A percentile compares a stretch with the other conserved stretches of the same genome.
These are phyloP conservation scores for Puccinellia tenuiflora DNA, from an alignment of 176 grass and related monocot genomes.

Conservation along the genomic window DNA sequence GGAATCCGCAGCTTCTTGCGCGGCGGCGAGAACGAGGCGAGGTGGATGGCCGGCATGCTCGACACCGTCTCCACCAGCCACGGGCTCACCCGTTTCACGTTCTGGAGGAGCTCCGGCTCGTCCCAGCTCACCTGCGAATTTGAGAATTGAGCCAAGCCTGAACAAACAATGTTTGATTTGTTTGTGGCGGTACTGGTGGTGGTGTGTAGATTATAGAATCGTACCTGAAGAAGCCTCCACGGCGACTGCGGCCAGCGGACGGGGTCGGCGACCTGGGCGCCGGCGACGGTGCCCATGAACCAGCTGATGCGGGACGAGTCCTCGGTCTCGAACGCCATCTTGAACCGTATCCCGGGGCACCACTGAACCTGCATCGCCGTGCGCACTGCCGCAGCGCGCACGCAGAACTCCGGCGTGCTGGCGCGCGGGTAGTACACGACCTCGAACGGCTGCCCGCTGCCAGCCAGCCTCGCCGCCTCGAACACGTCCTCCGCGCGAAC, in stretches of 20 bases:
- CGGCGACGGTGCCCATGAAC: constrained; percentile 91
- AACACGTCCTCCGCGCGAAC: constrained; percentile 49
- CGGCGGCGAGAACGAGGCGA: constrained; percentile 56
- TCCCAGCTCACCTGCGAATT: constrained; percentile 80
- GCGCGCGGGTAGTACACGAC: constrained; percentile 81
- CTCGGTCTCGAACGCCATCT: constrained; percentile 97
- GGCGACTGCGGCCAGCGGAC: constrained; percentile 77
- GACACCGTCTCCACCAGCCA: constrained; percentile 94
- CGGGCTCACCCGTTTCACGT: constrained; percentile 89
- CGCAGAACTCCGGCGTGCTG: constrained; percentile 83
- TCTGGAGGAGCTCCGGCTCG: constrained; percentile 83
- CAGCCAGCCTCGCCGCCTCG: constrained; percentile 53
- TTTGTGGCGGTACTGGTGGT: neutral
- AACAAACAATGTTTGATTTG: neutral
- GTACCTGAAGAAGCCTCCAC: constrained; percentile 91
- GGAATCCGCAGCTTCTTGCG: constrained; percentile 57
- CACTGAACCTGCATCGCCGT: constrained; percentile 63
- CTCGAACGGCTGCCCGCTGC: constrained; percentile 51
- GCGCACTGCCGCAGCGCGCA: constrained; percentile 44
- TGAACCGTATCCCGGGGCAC: constrained; percentile 89
- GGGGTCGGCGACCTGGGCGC: constrained; percentile 68
- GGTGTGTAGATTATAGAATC: neutral
- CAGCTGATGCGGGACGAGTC: constrained; percentile 94
- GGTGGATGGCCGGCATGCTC: constrained; percentile 67
- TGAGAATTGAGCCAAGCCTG: neutral